Base-by-base conservation (phyloP, 1,139 yeast species). In the Insectozyma bohioensis region DNA sequence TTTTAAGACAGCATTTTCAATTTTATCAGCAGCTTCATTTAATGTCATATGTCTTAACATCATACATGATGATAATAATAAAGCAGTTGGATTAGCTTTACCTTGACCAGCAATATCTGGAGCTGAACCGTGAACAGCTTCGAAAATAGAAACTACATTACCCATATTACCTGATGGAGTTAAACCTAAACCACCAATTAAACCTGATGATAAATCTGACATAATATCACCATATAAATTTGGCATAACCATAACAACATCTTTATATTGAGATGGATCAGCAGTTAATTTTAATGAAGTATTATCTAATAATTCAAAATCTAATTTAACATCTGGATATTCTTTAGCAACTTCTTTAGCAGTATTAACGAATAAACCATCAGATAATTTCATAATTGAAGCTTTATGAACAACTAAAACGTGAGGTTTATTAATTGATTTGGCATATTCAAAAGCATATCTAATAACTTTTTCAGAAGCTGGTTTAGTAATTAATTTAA, bases 101-200 rank as follows among this genome's bases (percentile, higher is more conserved):
- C 95, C 94, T 77, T 90, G 87, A 58, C 97, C 97, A 45, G 97
- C 96, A 58, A 90, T 90, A 64, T 90, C 97, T 49, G 97, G 97
- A 46, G 97, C 97, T 40, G 97, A 86, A 63, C 98, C 97, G 67
- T 92, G 97, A 58, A 92, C 98, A 49, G 98, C 97, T 77, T 92
- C 98, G 63, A 92, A 92, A 61, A 92, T 90, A 41, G 96, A 86
- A 46, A 90, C 95, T 63, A 85, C 83, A 76, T 87, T 87, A 73
- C 98, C 98, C 88, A 92, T 88, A 79, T 92, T 92, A 65, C 96
- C 98, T 42, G 96, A 87, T 50, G 98, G 97, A 46, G 97, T 92
- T 64, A 92, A 80, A 68, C 98, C 98, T 56, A 90, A 79, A 60
- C 97, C 97, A 63, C 98, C 98, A 52, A 94, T 92, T 59, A 92